Evolutionary conservation across 2,329 filamentous ascomycete genomes (phyloP), one percentile per base, ranked within the genome.

Genomic region (Rugonectria rugulosa): DNA sequence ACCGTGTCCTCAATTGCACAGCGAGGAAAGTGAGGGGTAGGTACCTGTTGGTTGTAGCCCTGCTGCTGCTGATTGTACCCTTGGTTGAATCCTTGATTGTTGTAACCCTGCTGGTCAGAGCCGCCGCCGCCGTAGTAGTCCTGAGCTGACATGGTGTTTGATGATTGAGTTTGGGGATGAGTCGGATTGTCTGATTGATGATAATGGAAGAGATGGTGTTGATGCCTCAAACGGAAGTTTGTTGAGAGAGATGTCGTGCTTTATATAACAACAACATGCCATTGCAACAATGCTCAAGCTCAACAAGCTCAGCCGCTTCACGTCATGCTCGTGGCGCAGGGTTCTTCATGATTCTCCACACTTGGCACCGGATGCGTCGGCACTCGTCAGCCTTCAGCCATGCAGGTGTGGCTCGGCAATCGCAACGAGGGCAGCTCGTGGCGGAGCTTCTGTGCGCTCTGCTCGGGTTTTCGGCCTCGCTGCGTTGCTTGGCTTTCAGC

Each of bases 61-160:
- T 29, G 4, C 52, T 41, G n/a, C n/a, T n/a, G n/a, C n/a, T n/a
- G n/a, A n/a, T n/a, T n/a, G n/a, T n/a, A n/a, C n/a, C n/a, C n/a
- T n/a, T n/a, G 20, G 20, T 40, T n/a, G 7, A 23, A 20, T 40
- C 20, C 37, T 37, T 66, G 63, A 2, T 64, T 53, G 20, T 56
- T 55, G 43, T 67, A 64, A 6, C 57, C 57, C 12, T 53, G 47
- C n/a, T 66, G 59, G 20, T 44, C 43, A 21, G 59, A 56, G 11
- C 57, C 57, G 10, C 53, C 46, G 9, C 62, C 56, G 9, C 57
- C 17, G 45, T 67, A 67, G 52, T 67, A 67, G 15, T 67, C 64
- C 24, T 67, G 61, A 27, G 64, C 61, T 20, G 64, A 66, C 64
- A 67, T 67, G 21, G 20, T 37, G 19, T 19, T 7, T 11, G 21